Conservation (phyloP, 176 grass and related monocot species). For the sorghum (Sorghum bicolor) region DNA sequence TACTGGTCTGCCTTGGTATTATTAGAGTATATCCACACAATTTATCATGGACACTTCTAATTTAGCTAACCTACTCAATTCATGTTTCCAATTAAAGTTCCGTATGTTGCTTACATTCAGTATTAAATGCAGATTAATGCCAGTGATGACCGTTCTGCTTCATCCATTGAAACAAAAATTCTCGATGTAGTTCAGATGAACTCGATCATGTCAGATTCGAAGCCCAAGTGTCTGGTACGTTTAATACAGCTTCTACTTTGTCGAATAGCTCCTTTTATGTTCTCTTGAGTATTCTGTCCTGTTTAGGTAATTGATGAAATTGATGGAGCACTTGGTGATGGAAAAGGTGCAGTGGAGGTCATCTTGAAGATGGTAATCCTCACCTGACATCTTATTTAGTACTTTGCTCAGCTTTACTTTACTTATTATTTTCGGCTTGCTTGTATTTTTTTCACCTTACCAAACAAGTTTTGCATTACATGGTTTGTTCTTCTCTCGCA, state of each 20-base stretch:
- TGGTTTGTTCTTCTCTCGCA: conserved; percentile 26
- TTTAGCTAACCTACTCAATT: neutral
- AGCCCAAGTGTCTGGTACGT: conserved; percentile 96
- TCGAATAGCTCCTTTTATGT: conserved; percentile 1
- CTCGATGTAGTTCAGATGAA: conserved; percentile 97
- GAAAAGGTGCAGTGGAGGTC: conserved; percentile 85
- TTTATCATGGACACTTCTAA: neutral
- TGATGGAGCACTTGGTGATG: conserved; percentile 94
- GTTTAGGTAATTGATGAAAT: conserved; percentile 96
- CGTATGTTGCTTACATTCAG: conserved; percentile 29
- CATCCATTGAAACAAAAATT: conserved; percentile 88
- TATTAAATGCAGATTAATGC: conserved; percentile 84
- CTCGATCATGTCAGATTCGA: conserved; percentile 91
- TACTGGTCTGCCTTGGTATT: neutral
- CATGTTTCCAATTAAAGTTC: neutral
- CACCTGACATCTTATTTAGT: neutral
- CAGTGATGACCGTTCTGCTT: conserved; percentile 92
- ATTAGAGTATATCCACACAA: neutral
- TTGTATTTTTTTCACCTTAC: neutral
- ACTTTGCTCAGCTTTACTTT: neutral
- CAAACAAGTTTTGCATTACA: neutral
- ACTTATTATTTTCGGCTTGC: neutral
- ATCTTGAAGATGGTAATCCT: conserved; percentile 89
- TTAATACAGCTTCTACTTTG: conserved; percentile 18
- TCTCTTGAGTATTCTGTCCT: conserved; percentile 30